A percentile compares a stretch with the other conserved stretches of the same genome.
phyloP scores from a whole-genome alignment of 495 filamentous ascomycete species.

The Bacidia gigantensis region DNA sequence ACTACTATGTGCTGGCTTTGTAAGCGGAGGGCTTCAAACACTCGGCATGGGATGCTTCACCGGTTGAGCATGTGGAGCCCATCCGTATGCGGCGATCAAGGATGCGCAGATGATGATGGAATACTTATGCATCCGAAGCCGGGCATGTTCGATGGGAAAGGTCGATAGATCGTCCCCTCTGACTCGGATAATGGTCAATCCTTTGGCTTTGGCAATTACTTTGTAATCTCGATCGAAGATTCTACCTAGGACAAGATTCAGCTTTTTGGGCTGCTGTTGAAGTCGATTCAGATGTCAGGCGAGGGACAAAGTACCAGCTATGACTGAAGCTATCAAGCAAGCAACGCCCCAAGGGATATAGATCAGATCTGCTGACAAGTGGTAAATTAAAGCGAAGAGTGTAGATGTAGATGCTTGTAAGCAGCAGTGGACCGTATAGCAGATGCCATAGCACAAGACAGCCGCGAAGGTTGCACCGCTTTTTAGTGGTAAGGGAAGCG shows the following conservation, averaged over 20 bases:
- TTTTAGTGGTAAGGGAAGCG: too few relatives aligned
- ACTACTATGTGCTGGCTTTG: constrained; percentile 3
- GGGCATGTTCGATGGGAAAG: constrained; percentile 31
- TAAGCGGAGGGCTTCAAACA: not conserved
- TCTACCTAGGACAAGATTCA: constrained; percentile 18
- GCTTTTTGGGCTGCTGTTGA: not conserved
- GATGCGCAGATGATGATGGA: not conserved
- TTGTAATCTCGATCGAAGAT: constrained; percentile 44
- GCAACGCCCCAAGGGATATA: constrained; percentile 35
- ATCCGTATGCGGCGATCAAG: constrained; percentile 2
- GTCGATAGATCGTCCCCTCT: constrained; percentile 37
- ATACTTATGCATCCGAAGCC: not conserved
- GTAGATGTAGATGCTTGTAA: constrained; percentile 10
- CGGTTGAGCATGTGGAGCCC: not conserved
- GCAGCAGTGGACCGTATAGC: constrained; percentile 10
- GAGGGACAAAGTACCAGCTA: not conserved
- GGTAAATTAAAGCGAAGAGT: constrained; percentile 20
- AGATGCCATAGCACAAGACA: too few relatives aligned
- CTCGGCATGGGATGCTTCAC: not conserved
- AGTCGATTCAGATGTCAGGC: not conserved
- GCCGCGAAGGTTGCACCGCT: too few relatives aligned
- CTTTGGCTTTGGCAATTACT: constrained; percentile 32
- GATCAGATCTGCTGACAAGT: constrained; percentile 32
- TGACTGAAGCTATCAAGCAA: constrained; percentile 38
- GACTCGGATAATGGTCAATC: constrained; percentile 36